A percentile compares a stretch with the other conserved stretches of the same genome.
These are phyloP conservation scores for Beauveria brongniartii DNA, from an alignment of 2,329 filamentous ascomycete genomes.

Conservation along the genomic window DNA sequence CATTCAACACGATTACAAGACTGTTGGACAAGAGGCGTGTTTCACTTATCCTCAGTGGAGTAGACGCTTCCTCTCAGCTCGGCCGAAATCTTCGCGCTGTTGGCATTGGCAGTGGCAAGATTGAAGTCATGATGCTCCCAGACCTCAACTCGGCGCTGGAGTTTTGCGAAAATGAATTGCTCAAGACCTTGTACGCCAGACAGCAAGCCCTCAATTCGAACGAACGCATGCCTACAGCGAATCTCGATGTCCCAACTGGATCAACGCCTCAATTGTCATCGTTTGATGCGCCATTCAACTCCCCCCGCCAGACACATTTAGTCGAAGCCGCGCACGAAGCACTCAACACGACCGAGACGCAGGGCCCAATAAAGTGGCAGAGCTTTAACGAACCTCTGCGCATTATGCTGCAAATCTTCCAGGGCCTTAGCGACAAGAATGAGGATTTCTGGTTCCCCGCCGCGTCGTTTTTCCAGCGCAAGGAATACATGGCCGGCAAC, in stretches of 20 bases:
- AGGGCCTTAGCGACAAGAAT: conserved; percentile 74
- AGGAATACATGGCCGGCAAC: conserved; percentile 59
- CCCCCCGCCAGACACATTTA: conserved; percentile 71
- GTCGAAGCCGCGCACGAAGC: conserved; percentile 70
- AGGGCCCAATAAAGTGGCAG: conserved; percentile 62
- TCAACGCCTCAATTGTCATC: conserved; percentile 23
- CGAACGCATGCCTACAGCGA: conserved; percentile 34
- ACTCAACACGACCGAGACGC: conserved; percentile 56
- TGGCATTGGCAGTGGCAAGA: conserved; percentile 66
- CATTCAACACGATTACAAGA: conserved; percentile 85
- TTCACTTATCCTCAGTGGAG: conserved; percentile 72
- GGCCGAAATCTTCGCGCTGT: conserved; percentile 75
- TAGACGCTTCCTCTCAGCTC: conserved; percentile 67
- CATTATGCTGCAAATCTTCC: conserved; percentile 91
- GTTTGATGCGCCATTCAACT: conserved; percentile 51
- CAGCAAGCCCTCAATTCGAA: conserved; percentile 51
- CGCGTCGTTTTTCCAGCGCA: conserved; percentile 64
- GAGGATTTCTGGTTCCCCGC: conserved; percentile 94
- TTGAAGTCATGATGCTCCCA: conserved; percentile 72
- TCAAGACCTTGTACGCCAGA: conserved; percentile 69
- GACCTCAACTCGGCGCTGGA: conserved; percentile 90
- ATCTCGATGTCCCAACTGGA: conserved; percentile 39
- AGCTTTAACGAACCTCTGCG: conserved; percentile 84
- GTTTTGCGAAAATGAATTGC: conserved; percentile 86
- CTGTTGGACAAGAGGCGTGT: conserved; percentile 71